These are phyloP conservation scores for Chaetomium globosum DNA, from an alignment of 2,329 filamentous ascomycete genomes.

Conservation along the genomic window DNA sequence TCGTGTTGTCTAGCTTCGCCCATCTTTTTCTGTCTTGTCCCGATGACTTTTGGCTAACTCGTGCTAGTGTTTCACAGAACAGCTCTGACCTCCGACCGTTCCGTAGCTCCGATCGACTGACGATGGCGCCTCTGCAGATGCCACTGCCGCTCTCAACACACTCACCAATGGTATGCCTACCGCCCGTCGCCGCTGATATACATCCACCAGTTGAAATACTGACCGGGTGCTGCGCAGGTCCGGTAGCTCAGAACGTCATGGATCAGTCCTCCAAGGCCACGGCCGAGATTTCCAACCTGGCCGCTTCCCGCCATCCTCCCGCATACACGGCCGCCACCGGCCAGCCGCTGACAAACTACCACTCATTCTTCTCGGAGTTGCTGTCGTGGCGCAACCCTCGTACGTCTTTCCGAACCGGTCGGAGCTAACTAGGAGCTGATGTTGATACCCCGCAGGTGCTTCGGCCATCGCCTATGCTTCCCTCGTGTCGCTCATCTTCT, in stretches of 20 bases:
- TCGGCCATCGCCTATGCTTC: conserved; percentile 66
- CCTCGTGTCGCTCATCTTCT: conserved; percentile 62
- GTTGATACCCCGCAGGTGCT: conserved; percentile 51
- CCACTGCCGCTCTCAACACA: conserved; percentile 52
- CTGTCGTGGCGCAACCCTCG: conserved; percentile 70
- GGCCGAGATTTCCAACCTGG: conserved; percentile 60
- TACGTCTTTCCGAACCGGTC: conserved; percentile 44
- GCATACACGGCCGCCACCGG: conserved; percentile 58
- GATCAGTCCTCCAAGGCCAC: conserved; percentile 59
- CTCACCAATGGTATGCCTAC: conserved; percentile 50
- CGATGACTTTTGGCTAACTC: conserved; percentile 39
- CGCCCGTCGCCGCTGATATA: background rate
- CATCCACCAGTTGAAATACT: conserved; percentile 19
- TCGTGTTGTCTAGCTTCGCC: conserved; percentile 8
- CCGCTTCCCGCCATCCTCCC: conserved; percentile 59
- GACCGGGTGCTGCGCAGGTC: conserved; percentile 47
- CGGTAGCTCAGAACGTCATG: conserved; percentile 62
- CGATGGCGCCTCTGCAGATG: conserved; percentile 45
- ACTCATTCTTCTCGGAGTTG: conserved; percentile 70
- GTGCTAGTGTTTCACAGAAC: conserved; percentile 42
- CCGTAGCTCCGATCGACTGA: conserved; percentile 40
- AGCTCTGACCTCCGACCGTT: conserved; percentile 13
- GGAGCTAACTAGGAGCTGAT: conserved; percentile 26
- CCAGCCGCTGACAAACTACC: conserved; percentile 68
- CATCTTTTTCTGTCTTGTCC: background rate